Percentiles rank a stretch among this genome's conserved stretches.
Conservation (phyloP, 495 filamentous ascomycete species). For the Lophiotrema nucula region DNA sequence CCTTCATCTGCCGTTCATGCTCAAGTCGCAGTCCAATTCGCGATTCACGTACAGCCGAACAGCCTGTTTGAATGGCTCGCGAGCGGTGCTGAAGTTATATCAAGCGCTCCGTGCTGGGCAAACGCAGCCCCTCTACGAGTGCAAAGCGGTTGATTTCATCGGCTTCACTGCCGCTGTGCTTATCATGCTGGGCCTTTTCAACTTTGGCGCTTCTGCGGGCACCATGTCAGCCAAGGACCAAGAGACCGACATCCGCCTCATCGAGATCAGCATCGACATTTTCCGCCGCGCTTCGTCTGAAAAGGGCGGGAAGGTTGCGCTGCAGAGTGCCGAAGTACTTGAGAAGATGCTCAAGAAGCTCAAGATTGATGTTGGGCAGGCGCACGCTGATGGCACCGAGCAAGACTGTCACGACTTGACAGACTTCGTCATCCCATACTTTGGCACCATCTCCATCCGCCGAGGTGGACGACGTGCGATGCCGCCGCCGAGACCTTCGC, state of each 20-base stretch:
- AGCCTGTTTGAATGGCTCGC: conserved; percentile 49
- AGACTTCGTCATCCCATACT: conserved; percentile 35
- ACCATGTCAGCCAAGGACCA: conserved; percentile 35
- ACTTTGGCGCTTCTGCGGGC: conserved; percentile 36
- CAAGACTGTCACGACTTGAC: conserved; percentile 9
- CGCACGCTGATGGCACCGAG: background rate
- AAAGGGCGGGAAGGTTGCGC: conserved; percentile 50
- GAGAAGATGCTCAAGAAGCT: conserved; percentile 41
- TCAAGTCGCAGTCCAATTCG: conserved; percentile 48
- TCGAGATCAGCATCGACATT: conserved; percentile 45
- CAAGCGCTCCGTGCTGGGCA: conserved; percentile 43
- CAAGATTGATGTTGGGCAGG: conserved; percentile 1
- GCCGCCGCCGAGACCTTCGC: background rate
- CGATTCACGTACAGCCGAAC: conserved; percentile 45
- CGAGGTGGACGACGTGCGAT: conserved; percentile 21
- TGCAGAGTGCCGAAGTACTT: conserved; percentile 48
- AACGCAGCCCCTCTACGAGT: conserved; percentile 43
- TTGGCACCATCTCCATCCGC: conserved; percentile 35
- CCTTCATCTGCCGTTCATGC: conserved; percentile 57
- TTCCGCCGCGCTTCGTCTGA: conserved; percentile 44
- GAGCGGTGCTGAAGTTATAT: conserved; percentile 49
- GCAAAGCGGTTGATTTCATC: conserved; percentile 57
- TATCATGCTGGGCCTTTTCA: conserved; percentile 50
- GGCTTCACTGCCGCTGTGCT: conserved; percentile 54
- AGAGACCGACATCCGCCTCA: conserved; percentile 50